Conservation (phyloP, 78 protist species). For the Trichosphaerium sp. region DNA sequence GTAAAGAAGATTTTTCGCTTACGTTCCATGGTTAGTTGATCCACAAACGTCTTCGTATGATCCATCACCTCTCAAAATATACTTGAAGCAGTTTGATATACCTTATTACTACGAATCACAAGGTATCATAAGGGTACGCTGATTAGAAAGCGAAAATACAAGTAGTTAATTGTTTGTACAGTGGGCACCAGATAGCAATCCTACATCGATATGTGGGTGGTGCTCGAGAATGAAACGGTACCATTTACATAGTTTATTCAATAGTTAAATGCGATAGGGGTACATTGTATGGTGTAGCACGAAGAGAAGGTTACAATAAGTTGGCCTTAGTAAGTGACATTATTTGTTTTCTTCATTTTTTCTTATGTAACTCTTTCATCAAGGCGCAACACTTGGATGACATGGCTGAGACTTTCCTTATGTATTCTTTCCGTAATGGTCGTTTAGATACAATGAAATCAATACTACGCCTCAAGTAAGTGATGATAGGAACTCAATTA, state of each 20-base stretch:
- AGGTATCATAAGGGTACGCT: constrained; percentile 28
- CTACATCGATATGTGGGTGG: constrained; percentile 13
- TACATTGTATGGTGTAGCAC: constrained; percentile 41
- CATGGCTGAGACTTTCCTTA: constrained; percentile 62
- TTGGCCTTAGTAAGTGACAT: constrained; percentile 67
- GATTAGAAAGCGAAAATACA: not conserved
- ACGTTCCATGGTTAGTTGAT: no score
- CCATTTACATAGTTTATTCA: constrained; percentile 54
- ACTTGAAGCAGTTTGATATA: constrained; percentile 35
- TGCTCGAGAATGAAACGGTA: constrained; percentile 28
- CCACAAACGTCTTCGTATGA: constrained; percentile 71
- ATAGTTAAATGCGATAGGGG: constrained; percentile 81
- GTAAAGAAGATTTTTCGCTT: no score
- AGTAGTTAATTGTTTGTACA: not conserved
- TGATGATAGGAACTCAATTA: not conserved
- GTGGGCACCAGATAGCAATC: constrained; percentile 6
- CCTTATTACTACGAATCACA: constrained; percentile 22
- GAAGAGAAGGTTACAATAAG: constrained; percentile 69
- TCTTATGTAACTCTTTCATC: constrained; percentile 16
- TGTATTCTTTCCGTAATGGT: constrained; percentile 65
- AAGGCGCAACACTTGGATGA: constrained; percentile 69
- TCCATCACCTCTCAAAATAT: constrained; percentile 60
- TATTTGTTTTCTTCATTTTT: constrained; percentile 11
- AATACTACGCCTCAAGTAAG: not conserved
- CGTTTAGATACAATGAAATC: constrained; percentile 44